Conservation (phyloP, 805 yeast species). For the Geotrichum ghanense region DNA sequence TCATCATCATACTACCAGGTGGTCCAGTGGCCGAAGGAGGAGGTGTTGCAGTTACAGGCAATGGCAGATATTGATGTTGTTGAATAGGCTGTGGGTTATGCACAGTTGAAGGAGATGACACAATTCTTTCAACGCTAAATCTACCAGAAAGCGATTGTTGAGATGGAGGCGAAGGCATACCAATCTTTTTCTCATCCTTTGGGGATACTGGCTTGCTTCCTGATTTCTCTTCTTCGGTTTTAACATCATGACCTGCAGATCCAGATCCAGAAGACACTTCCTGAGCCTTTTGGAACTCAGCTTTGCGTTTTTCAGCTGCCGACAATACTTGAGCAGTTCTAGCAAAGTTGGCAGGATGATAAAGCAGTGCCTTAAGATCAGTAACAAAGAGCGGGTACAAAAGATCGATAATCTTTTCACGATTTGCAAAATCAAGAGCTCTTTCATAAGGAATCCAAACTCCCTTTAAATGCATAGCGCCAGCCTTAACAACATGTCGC, state of each 20-base stretch:
- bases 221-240: background rate
- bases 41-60: background rate
- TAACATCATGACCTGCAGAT: slow-evolving; percentile 1
- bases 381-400: slow-evolving; percentile 61
- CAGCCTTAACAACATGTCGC: slow-evolving; percentile 73
- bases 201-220: slow-evolving; percentile 1
- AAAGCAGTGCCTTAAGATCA: slow-evolving; percentile 43
- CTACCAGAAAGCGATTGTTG: background rate
- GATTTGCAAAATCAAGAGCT: slow-evolving; percentile 70
- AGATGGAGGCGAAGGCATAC: background rate
- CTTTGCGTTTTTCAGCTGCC: slow-evolving; percentile 23
- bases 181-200: background rate
- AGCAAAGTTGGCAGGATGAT: slow-evolving; percentile 27
- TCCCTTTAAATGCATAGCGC: slow-evolving; percentile 80
- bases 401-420: slow-evolving; percentile 60
- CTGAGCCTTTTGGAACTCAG: slow-evolving; percentile 9
- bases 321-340: slow-evolving; percentile 24
- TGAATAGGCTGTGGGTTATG: slow-evolving; percentile 1
- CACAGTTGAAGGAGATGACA: background rate
- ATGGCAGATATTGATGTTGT: background rate
- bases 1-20: background rate
- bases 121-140: background rate
- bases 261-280: background rate
- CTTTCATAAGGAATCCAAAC: slow-evolving; percentile 86
- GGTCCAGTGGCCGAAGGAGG: background rate